Conservation (phyloP, 2,329 filamentous ascomycete genomes). For the Polychaeton citri region DNA sequence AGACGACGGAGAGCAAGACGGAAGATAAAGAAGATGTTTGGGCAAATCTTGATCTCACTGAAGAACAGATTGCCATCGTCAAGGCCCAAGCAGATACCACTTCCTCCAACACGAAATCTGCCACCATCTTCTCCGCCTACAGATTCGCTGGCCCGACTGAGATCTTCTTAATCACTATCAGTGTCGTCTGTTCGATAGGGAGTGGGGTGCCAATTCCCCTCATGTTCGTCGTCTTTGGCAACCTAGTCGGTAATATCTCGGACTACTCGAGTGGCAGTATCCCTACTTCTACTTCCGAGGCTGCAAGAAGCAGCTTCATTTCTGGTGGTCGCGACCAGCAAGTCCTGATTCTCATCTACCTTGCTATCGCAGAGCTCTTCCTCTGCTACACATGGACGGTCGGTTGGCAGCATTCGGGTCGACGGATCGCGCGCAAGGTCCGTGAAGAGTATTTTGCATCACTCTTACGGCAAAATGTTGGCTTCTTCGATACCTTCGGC, state of each 20-base stretch:
- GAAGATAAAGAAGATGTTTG: not conserved
- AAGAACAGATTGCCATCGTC: not conserved
- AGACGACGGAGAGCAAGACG: no score
- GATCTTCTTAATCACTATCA: slow-evolving; percentile 22
- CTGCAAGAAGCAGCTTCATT: slow-evolving; percentile 30
- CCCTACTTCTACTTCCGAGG: slow-evolving; percentile 4
- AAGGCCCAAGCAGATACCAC: slow-evolving; percentile 1
- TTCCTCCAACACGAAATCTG: not conserved
- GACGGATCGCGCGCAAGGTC: slow-evolving; percentile 27
- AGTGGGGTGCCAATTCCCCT: slow-evolving; percentile 13
- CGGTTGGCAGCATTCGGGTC: slow-evolving; percentile 58
- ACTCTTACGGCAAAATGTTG: slow-evolving; percentile 74
- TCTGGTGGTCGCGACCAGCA: slow-evolving; percentile 41
- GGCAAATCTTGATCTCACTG: not conserved
- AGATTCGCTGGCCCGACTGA: slow-evolving; percentile 25
- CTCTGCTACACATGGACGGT: slow-evolving; percentile 66
- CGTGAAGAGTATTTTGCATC: slow-evolving; percentile 68
- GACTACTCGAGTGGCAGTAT: slow-evolving; percentile 37
- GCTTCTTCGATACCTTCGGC: slow-evolving; percentile 78
- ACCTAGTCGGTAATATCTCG: slow-evolving; percentile 57
- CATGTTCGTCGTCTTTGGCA: slow-evolving; percentile 50
- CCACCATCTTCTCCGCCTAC: slow-evolving; percentile 14
- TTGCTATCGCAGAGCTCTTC: slow-evolving; percentile 64
- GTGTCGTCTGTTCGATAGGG: slow-evolving; percentile 14
- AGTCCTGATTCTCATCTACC: slow-evolving; percentile 70